Evolutionary conservation across 306 rosid genomes (phyloP), one percentile per base, ranked within the genome.

Genomic region (Cicer judaicum): DNA sequence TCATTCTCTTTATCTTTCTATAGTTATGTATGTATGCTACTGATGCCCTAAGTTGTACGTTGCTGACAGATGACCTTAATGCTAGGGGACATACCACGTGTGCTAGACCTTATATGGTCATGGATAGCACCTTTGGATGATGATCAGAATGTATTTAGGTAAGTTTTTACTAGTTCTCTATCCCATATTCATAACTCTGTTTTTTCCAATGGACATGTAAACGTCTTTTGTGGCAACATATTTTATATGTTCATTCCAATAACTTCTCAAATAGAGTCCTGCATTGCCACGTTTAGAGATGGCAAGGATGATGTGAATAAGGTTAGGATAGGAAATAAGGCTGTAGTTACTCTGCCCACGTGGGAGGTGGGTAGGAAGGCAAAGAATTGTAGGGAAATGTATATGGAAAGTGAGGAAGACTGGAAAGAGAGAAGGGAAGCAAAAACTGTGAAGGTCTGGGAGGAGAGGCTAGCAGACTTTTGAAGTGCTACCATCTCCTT

Each of bases 121-220:
- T 94, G 99, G 99, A 87, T 94, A 86, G 93, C 97, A 46, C 97
- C 99, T 61, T 84, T 85, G 49, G 97, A 92, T 61, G 93, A 90
- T 50, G 91, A 86, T 74, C 87, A 88, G 18, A 84, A 86, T 83
- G 85, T 76, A 70, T 88, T 88, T 81, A 87, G 99, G 99, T 87
- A 62, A 80, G 75, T 65, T 60, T 29, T 81, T 73, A 29, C 29
- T 72, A 62, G 68, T 19, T 64, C 70, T 71, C 68, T 79, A 82
- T 77, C 54, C 48, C 76, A 34, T 61, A 38, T 38, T 83, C 52
- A 74, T 21, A 42, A 7, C 10, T 75, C 9, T 64, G 16, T 72
- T 19, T 36, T 6, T 63, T 29, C 41, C 1, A 74, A 62, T 79
- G 39, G n/a, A 18, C 44, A 7, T 73, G 48, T 73, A 36, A 78